A percentile compares a stretch with the other conserved stretches of the same genome.
These are phyloP conservation scores for Celoporthe dispersa DNA, from an alignment of 2,329 filamentous ascomycete genomes.

Conservation along the genomic window DNA sequence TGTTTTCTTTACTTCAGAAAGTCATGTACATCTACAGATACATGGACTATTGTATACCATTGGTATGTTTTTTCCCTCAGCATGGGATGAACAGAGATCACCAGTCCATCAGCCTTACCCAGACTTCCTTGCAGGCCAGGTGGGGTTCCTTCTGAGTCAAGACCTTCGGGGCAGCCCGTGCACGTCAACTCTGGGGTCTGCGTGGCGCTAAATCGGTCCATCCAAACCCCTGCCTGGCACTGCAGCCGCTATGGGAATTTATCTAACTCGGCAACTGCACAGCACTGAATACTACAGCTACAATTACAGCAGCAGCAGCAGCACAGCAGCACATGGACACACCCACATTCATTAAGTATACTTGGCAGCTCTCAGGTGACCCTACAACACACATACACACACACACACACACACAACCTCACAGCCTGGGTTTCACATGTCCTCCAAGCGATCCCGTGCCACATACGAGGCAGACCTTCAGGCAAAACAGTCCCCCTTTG, in stretches of 20 bases:
- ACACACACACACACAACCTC: too few relatives aligned
- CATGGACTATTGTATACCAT: background rate
- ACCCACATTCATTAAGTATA: too few relatives aligned
- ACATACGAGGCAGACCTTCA: slow-evolving; percentile 77
- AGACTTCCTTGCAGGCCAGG: background rate
- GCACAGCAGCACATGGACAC: background rate
- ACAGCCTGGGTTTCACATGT: slow-evolving; percentile 55
- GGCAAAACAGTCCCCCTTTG: slow-evolving; percentile 72
- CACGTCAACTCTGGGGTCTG: slow-evolving; percentile 7
- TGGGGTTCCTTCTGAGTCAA: slow-evolving; percentile 10
- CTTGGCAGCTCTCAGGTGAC: background rate
- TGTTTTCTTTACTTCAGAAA: too few relatives aligned
- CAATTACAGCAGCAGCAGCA: background rate
- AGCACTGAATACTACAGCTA: background rate
- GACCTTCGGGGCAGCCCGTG: slow-evolving; percentile 6
- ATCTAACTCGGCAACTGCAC: background rate
- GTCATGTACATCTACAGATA: background rate
- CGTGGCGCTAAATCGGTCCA: background rate
- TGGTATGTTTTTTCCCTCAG: background rate
- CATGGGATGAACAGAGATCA: background rate
- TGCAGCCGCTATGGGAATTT: background rate
- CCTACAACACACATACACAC: background rate
- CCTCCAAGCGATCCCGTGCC: slow-evolving; percentile 77
- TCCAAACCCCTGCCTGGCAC: background rate
- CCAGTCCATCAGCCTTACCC: slow-evolving; percentile 10